phyloP scores from a whole-genome alignment of 192 early-diverging fungal species.

The Phycomyces nitens region DNA sequence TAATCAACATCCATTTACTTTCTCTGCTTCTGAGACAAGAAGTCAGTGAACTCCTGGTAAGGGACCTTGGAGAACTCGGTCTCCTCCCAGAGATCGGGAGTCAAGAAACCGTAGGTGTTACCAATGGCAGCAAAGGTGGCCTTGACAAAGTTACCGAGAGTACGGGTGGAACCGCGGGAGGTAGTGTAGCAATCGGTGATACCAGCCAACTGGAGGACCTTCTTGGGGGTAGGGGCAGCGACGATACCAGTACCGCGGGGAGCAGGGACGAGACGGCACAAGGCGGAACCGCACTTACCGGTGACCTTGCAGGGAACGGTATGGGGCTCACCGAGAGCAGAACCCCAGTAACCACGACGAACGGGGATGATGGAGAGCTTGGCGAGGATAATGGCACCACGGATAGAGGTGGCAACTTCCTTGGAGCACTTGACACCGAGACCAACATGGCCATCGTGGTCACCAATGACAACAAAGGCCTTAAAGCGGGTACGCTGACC shows the following conservation, averaged over 20 bases:
- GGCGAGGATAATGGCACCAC: slow-evolving; percentile 97
- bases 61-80: slow-evolving; percentile 84
- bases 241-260: slow-evolving; percentile 99
- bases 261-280: slow-evolving; percentile 92
- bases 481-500: slow-evolving; percentile 99
- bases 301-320: slow-evolving; percentile 98
- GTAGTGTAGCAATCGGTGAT: slow-evolving; percentile 97
- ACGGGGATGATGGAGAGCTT: slow-evolving; percentile 98
- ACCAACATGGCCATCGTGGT: slow-evolving; percentile 96
- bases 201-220: slow-evolving; percentile 95
- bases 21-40: slow-evolving; percentile 55
- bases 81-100: slow-evolving; percentile 95
- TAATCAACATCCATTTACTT: slow-evolving; percentile 25
- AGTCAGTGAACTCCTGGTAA: slow-evolving; percentile 87
- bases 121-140: slow-evolving; percentile 95
- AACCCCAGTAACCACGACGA: slow-evolving; percentile 98
- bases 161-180: slow-evolving; percentile 94
- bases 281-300: slow-evolving; percentile 92
- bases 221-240: slow-evolving; percentile 96
- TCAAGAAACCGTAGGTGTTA: slow-evolving; percentile 96
- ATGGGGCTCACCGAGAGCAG: slow-evolving; percentile 93
- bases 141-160: slow-evolving; percentile 99
- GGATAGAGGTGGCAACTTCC: slow-evolving; percentile 98
- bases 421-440: slow-evolving; percentile 99
- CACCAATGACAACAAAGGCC: slow-evolving; percentile 99